Conservation (phyloP, 129 eudicot species). For the Escallonia rubra region DNA sequence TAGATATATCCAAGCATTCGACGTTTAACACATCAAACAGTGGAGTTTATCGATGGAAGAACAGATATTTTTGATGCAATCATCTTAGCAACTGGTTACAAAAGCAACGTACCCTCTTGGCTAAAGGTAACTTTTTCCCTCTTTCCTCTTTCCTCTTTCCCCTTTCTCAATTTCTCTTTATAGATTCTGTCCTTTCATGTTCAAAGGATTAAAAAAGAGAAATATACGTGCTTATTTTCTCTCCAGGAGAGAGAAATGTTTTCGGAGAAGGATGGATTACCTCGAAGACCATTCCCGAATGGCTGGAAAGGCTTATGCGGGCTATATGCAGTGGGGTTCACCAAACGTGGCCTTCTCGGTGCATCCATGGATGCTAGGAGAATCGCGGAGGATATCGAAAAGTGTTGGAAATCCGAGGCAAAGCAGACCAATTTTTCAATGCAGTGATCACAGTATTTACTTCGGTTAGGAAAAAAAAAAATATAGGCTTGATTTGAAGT, state of each 20-base stretch:
- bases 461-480: neutral
- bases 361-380: conserved; percentile 92
- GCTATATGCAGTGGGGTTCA: conserved; percentile 91
- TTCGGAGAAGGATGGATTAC: conserved; percentile 87
- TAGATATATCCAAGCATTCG: conserved; percentile 65
- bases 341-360: conserved; percentile 90
- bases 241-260: conserved; percentile 80
- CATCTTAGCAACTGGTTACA: conserved; percentile 93
- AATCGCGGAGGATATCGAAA: conserved; percentile 65
- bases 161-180: conserved; percentile 4
- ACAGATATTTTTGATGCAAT: conserved; percentile 79
- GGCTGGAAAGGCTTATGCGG: conserved; percentile 96
- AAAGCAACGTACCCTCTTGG: conserved; percentile 98
- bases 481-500: neutral
- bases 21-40: conserved; percentile 45
- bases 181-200: neutral
- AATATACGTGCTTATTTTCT: conserved; percentile 1
- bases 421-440: conserved; percentile 11
- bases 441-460: neutral
- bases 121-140: conserved; percentile 54
- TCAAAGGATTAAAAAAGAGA: conserved; percentile 3
- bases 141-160: conserved; percentile 6
- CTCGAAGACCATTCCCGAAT: conserved; percentile 79
- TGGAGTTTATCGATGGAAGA: conserved; percentile 70
- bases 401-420: conserved; percentile 48